Conservation (phyloP, 2,329 filamentous ascomycete genomes). For the Phaeomoniella chlamydospora region DNA sequence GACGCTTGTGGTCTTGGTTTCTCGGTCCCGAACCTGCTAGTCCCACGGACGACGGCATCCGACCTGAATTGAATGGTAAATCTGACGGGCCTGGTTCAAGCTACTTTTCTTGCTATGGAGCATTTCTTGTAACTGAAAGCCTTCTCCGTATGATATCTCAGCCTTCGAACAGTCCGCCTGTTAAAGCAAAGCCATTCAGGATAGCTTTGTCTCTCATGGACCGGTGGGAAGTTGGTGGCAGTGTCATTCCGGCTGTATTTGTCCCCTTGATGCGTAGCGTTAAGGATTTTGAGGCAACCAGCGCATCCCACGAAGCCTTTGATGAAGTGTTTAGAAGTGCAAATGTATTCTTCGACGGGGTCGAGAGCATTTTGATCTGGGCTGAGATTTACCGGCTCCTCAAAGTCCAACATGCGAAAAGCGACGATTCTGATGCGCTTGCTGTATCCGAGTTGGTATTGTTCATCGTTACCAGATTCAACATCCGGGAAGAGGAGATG, state of each 20-base stretch:
- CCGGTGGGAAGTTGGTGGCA: slow-evolving; percentile 87
- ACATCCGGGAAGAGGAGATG: slow-evolving; percentile 92
- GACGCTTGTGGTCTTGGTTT: slow-evolving; percentile 92
- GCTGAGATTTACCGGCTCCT: slow-evolving; percentile 62
- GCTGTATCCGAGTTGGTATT: slow-evolving; percentile 47
- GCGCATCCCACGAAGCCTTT: slow-evolving; percentile 55
- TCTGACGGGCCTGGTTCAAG: slow-evolving; percentile 3
- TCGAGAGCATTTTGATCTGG: slow-evolving; percentile 89
- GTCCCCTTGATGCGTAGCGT: slow-evolving; percentile 72
- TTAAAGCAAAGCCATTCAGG: slow-evolving; percentile 72
- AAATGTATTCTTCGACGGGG: slow-evolving; percentile 92
- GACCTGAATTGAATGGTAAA: slow-evolving; percentile 5
- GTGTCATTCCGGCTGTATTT: slow-evolving; percentile 80
- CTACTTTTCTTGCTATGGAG: slow-evolving; percentile 75
- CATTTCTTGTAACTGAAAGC: slow-evolving; percentile 58
- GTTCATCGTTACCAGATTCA: slow-evolving; percentile 81
- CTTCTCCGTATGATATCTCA: slow-evolving; percentile 62
- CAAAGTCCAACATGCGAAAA: slow-evolving; percentile 35
- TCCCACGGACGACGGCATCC: slow-evolving; percentile 10
- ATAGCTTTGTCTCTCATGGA: slow-evolving; percentile 96
- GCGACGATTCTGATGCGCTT: slow-evolving; percentile 7
- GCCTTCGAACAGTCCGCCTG: slow-evolving; percentile 38
- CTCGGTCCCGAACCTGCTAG: slow-evolving; percentile 56
- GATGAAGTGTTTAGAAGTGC: slow-evolving; percentile 83
- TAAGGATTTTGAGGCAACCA: slow-evolving; percentile 53